Evolutionary conservation across 192 early-diverging fungal species (phyloP), one percentile per base, ranked within the genome.

Genomic region (Mortierella antarctica): DNA sequence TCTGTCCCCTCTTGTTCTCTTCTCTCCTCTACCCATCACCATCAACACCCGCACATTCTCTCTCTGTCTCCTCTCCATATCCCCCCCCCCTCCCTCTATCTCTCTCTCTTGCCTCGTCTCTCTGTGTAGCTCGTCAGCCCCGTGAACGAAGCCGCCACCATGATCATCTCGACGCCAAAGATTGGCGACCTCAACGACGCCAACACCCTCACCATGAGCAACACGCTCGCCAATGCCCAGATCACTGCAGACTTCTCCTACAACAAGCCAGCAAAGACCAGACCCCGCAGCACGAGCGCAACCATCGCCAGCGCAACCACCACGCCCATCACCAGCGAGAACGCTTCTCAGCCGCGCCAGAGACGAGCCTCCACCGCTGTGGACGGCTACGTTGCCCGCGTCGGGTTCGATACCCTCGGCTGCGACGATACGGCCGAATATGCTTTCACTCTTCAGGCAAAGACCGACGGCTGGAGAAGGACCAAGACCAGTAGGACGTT

Each of bases 401-500:
- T 80, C 13, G 77, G 77, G 11, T 80, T 80, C 21, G 77, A 80
- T 45, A 80, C 77, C 39, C 69, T 80, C 11, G 70, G 70, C 57
- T 66, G 77, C 65, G 47, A 67, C 18, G 53, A 62, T 52, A 72
- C 77, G 7, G 51, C 77, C 12, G 77, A 80, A 21, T 80, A 80
- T 23, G 65, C 77, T 1, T 80, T 80, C 41, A 80, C 77, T 0
- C 70, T 80, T 17, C 70, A 72, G 60, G 18, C 70, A 23, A 80
- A 80, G 65, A 64, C 77, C 5, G 65, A 80, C 14, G 21, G 18
- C 21, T 80, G 77, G 77, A 80, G 58, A 18, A 65, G 77, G n/a
- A 58, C 54, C 40, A 61, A 68, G 42, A 51, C 49, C 7, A 68
- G 77, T n/a, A 67, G 88, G 55, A 84, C 84, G 7, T 89, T 89